Evolutionary conservation across 352 stramenopile species (phyloP).

Genomic region (Blastocystis sp.): DNA sequence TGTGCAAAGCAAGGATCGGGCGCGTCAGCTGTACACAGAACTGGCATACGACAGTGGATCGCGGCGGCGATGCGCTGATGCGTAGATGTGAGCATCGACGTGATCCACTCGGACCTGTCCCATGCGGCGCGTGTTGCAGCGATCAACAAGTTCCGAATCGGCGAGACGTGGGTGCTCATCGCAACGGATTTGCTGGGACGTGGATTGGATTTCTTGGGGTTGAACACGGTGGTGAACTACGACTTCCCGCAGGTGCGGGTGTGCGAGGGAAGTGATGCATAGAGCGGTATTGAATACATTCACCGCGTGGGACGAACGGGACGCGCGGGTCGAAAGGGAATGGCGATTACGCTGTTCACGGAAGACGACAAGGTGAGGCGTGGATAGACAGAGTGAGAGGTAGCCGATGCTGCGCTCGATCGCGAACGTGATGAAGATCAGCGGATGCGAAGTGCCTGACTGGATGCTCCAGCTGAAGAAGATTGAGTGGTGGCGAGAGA

Average conservation of each 20-base stretch:
- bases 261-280: conserved; percentile 47
- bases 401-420: conserved; percentile 90
- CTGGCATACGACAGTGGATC: conserved; percentile 94
- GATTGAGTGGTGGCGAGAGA: conserved; percentile 38
- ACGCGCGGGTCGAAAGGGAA: conserved; percentile 87
- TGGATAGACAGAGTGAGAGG: neutral
- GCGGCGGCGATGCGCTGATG: neutral
- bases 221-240: conserved; percentile 99
- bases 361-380: conserved; percentile 82
- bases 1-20: conserved; percentile 96
- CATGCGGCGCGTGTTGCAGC: conserved; percentile 88
- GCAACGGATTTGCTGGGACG: conserved; percentile 97
- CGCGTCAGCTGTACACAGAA: conserved; percentile 94
- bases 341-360: conserved; percentile 96
- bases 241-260: conserved; percentile 87
- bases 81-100: conserved; percentile 85
- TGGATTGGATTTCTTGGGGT: conserved; percentile 98
- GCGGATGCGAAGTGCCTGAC: conserved; percentile 92
- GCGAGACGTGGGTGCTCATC: conserved; percentile 96
- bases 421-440: conserved; percentile 97
- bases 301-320: conserved; percentile 94
- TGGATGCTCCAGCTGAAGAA: conserved; percentile 97
- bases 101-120: conserved; percentile 93
- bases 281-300: conserved; percentile 93
- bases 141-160: conserved; percentile 92